A percentile compares a stretch with the other conserved stretches of the same genome.
phyloP scores from a whole-genome alignment of 768 basidiomycete genomes.

The Pulveroboletus sp. region DNA sequence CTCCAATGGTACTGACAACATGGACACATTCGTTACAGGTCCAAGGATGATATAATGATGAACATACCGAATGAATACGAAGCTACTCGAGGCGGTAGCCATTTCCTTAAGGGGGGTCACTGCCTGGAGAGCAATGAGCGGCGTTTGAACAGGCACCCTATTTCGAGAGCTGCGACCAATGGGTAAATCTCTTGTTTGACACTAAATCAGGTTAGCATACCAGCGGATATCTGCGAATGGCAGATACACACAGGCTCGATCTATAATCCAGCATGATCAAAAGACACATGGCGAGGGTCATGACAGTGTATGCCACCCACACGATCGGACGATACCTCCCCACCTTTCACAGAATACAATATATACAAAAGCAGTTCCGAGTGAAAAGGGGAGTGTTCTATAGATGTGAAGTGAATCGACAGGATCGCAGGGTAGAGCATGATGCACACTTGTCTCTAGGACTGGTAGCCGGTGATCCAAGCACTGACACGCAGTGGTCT shows the following conservation, averaged over 20 bases:
- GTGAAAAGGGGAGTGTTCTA: conserved; percentile 74
- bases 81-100: conserved; percentile 73
- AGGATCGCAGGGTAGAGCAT: neutral
- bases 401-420: neutral
- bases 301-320: conserved; percentile 56
- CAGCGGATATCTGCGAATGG: neutral
- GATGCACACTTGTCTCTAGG: conserved; percentile 56
- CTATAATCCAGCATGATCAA: conserved; percentile 64
- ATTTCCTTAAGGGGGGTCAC: conserved; percentile 86
- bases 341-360: conserved; percentile 49
- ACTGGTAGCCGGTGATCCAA: conserved; percentile 68
- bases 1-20: conserved; percentile 55
- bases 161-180: conserved; percentile 59
- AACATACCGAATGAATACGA: conserved; percentile 61
- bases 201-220: conserved; percentile 34
- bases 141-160: conserved; percentile 65
- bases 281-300: conserved; percentile 64
- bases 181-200: conserved; percentile 61
- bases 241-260: conserved; percentile 34
- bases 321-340: conserved; percentile 58
- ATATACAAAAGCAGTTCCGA: conserved; percentile 52
- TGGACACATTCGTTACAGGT: neutral
- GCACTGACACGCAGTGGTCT: conserved; percentile 31
- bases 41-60: neutral
- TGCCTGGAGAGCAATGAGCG: conserved; percentile 72